Conservation (phyloP, 495 filamentous ascomycete genomes). For the Aspergillus steynii region DNA sequence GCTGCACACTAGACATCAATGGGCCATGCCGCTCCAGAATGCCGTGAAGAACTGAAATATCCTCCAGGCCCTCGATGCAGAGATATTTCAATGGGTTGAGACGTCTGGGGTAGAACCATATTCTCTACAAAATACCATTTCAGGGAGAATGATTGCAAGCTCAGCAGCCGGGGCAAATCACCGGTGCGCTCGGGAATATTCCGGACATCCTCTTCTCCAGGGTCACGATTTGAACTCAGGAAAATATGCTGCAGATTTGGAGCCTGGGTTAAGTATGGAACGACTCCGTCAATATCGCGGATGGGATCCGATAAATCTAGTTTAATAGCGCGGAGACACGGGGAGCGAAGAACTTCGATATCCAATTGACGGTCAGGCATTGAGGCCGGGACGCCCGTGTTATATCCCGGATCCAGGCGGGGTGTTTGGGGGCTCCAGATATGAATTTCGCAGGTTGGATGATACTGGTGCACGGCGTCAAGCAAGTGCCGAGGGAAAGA, state of each 20-base stretch:
- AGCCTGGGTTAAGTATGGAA: background rate
- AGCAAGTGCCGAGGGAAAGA: background rate
- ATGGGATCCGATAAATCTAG: background rate
- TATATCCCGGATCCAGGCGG: background rate
- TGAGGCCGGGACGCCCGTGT: background rate
- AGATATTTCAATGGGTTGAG: conserved; percentile 4
- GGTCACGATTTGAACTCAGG: background rate
- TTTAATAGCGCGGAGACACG: background rate
- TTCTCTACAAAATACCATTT: background rate
- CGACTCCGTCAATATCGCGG: background rate
- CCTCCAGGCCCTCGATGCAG: background rate
- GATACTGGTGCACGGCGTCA: conserved; percentile 1
- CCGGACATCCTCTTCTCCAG: background rate
- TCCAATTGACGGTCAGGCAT: background rate
- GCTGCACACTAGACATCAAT: background rate
- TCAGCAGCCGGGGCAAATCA: background rate
- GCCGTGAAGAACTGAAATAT: conserved; percentile 2
- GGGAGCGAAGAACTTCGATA: background rate
- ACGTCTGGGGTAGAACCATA: background rate
- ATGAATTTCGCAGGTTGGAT: conserved; percentile 1
- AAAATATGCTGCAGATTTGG: background rate
- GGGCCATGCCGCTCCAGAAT: conserved; percentile 6
- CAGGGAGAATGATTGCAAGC: background rate
- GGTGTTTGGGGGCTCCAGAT: conserved; percentile 2
- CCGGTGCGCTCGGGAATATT: background rate